Base-by-base conservation (phyloP, 2,329 filamentous ascomycete species). In the Pseudocercospora crystallina region DNA sequence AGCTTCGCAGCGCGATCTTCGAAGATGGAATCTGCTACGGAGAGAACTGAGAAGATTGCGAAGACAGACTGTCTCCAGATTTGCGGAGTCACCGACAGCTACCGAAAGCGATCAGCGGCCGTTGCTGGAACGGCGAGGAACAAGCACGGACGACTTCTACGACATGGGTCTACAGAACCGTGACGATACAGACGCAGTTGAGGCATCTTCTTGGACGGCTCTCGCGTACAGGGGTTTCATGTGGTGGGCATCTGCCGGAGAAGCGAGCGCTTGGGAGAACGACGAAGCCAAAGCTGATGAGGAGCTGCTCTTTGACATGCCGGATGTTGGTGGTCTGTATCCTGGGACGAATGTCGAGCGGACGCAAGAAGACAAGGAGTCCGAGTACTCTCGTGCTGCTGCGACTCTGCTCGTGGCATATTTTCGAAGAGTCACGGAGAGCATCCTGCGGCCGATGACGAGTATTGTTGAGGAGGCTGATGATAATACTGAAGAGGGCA, bases 191-290 rank as follows among this genome's bases (percentile, higher is more conserved):
- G 60, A 67, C 9, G 55, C 80, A 1, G 76, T 82, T 8, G 81
- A 85, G 59, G 76, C 80, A 2, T 67, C 77, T 33, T 80, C 79
- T 0, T 85, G 82, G 89, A 78, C 86, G 0, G 83, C 86, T 1
- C 79, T 92, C 20, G 89, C 89, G 5, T 94, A 92, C 70, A 83
- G 81, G 47, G 85, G 86, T 17, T 91, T 92, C 73, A 89, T 92
- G 80, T 94, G 89, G 89, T 94, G 89, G 89, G 88, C 89, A 2
- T 89, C 85, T 12, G 87, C 89, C 0, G 89, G 88, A 51, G 89
- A 94, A 70, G 81, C 86, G 54, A 76, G 80, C 26, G 74, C 76
- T 10, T 77, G 76, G 43, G 71, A 78, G 8, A 73, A 76, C 1
- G 76, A 82, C 49, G 80, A 83, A 61, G 74, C 75, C 52, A 75